A percentile compares a stretch with the other conserved stretches of the same genome.
phyloP scores from a whole-genome alignment of 1,284 basidiomycete genomes.

The Fistulinella staudtii region DNA sequence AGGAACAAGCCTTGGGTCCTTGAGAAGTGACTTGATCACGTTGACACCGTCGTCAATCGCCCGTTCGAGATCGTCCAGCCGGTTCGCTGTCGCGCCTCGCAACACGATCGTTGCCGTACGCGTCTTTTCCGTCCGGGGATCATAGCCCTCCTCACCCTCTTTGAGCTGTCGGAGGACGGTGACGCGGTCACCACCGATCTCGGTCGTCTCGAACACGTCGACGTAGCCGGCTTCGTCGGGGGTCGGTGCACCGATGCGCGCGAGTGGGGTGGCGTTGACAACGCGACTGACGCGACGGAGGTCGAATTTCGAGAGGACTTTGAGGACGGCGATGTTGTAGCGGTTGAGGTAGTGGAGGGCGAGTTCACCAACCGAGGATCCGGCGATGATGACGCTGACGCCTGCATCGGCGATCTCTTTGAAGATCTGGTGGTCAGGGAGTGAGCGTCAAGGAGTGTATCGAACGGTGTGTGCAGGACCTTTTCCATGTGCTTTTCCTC shows the following conservation, averaged over 20 bases:
- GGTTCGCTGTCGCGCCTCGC: slow-evolving; percentile 94
- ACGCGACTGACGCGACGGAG: slow-evolving; percentile 92
- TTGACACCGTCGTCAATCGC: slow-evolving; percentile 97
- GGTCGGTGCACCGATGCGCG: slow-evolving; percentile 92
- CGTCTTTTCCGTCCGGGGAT: slow-evolving; percentile 60
- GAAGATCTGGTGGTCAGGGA: slow-evolving; percentile 65
- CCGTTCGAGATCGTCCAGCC: slow-evolving; percentile 92
- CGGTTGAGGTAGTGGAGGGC: slow-evolving; percentile 97
- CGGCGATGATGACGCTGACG: slow-evolving; percentile 91
- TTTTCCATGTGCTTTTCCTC: slow-evolving; percentile 97
- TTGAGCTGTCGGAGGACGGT: slow-evolving; percentile 91
- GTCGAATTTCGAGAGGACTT: slow-evolving; percentile 98
- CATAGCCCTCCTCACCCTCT: slow-evolving; percentile 56
- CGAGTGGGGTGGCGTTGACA: slow-evolving; percentile 93
- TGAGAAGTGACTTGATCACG: slow-evolving; percentile 91
- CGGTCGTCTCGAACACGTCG: slow-evolving; percentile 92
- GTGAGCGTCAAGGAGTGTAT: background rate
- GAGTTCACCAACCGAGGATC: slow-evolving; percentile 91
- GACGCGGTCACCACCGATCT: slow-evolving; percentile 97
- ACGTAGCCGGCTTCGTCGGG: slow-evolving; percentile 94
- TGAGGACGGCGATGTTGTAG: slow-evolving; percentile 90
- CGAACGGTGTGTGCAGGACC: slow-evolving; percentile 39
- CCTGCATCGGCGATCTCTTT: slow-evolving; percentile 97
- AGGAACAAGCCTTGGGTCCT: slow-evolving; percentile 87
- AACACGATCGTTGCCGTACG: slow-evolving; percentile 92